Evolutionary conservation across 1,139 yeast species (phyloP).

Genomic region (Taphrina wiesneri): DNA sequence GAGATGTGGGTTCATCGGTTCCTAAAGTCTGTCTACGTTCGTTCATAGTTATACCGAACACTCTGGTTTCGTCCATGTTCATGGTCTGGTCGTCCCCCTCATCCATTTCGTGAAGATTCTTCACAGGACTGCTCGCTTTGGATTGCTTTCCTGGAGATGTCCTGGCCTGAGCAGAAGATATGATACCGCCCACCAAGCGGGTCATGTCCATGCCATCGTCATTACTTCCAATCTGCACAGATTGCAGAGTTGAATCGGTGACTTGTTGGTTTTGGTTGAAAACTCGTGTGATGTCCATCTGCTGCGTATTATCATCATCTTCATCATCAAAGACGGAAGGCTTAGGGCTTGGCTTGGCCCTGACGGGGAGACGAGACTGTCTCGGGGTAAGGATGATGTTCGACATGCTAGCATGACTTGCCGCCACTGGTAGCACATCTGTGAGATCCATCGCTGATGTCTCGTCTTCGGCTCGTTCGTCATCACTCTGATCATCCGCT

Average conservation of each 20-base stretch:
- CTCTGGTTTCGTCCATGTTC: constrained; percentile 38
- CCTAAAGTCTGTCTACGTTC: constrained; percentile 20
- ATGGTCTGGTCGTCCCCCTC: constrained; percentile 1
- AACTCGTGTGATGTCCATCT: constrained; percentile 38
- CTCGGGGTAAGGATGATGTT: neutral
- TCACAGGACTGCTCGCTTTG: neutral
- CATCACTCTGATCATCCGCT: neutral
- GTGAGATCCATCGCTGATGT: constrained; percentile 26
- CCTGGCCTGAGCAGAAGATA: neutral
- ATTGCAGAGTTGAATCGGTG: neutral
- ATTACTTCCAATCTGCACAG: neutral
- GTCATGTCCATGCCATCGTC: constrained; percentile 40
- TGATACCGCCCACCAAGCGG: constrained; percentile 36
- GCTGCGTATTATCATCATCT: constrained; percentile 27
- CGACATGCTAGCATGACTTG: neutral
- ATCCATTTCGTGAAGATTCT: constrained; percentile 13
- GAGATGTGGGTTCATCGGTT: constrained; percentile 39
- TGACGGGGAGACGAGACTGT: neutral
- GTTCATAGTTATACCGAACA: constrained; percentile 21
- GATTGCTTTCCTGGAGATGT: too few relatives aligned
- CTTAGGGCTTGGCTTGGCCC: neutral
- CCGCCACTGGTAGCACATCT: constrained; percentile 7
- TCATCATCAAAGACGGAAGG: neutral
- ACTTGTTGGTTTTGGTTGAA: constrained; percentile 25
- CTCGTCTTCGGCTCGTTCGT: constrained; percentile 3